These are phyloP conservation scores for Gaertneriomyces semiglobifer DNA, from an alignment of 192 early-diverging fungal species.

Conservation along the genomic window DNA sequence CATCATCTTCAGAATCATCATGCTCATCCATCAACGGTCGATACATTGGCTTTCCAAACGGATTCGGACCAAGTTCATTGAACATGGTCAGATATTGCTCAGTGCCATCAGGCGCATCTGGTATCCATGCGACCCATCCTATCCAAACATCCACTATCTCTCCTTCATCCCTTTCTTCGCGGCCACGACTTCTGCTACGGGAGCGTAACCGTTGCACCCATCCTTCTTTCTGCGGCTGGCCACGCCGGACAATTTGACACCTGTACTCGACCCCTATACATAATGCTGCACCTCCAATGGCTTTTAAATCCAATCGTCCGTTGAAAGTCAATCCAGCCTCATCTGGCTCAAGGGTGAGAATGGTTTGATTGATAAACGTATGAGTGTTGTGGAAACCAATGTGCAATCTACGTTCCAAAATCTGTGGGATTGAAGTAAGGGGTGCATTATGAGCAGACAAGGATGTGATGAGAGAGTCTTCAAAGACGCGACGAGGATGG, in stretches of 20 bases:
- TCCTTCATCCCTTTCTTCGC: no score
- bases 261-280: slow-evolving; percentile 46
- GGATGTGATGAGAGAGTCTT: no score
- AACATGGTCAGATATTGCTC: no score
- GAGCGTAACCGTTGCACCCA: no score
- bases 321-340: slow-evolving; percentile 1
- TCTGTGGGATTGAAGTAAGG: slow-evolving; percentile 27
- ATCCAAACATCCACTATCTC: no score
- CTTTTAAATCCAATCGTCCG: slow-evolving; percentile 1
- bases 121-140: no score
- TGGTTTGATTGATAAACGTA: slow-evolving; percentile 37
- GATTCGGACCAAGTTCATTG: slow-evolving; percentile 7
- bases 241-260: no score
- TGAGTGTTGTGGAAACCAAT: slow-evolving; percentile 51
- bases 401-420: slow-evolving; percentile 45
- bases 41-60: slow-evolving; percentile 20
- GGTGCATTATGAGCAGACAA: background rate
- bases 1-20: background rate
- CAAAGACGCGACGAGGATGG: background rate
- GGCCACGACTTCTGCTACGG: no score
- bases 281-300: slow-evolving; percentile 20
- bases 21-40: background rate
- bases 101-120: no score
- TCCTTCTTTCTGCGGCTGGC: no score
- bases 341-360: slow-evolving; percentile 10